Base-by-base conservation (phyloP, 192 early-diverging fungal species). In the Gonapodya prolifera region DNA sequence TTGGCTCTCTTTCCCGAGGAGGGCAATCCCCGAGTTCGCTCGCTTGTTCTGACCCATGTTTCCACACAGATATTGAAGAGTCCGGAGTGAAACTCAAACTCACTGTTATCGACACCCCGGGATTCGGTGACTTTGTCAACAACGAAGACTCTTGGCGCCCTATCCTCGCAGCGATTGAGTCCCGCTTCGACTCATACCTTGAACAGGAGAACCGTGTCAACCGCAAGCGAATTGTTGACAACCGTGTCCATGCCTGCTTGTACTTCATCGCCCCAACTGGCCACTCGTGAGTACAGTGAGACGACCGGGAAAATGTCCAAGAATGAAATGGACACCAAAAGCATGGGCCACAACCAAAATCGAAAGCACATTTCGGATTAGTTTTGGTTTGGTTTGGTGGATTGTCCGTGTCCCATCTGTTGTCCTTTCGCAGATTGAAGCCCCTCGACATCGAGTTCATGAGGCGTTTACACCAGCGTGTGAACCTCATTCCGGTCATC, bases 241-340 rank as follows among this genome's bases (percentile, higher is more conserved):
- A 97, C 88, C 91, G 97, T 70, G 96, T 99, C 32, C 95, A 99
- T 86, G 94, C 92, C 78, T 99, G 97, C 84, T 84, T 99, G 78
- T 99, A 99, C 86, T 99, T 99, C 83, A 97, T 99, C 85, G 94
- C 91, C 70, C 96, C 97, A 69, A 96, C 95, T 76, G 97, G 97
- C 35, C 96, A 98, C 87, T 97, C 93, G 93, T 90, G 79, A 81
- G 45, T 61, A 61, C 23, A 16, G 45, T 61, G n/a, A n/a, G n/a
- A n/a, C n/a, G n/a, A n/a, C n/a, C n/a, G n/a, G n/a, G n/a, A n/a
- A n/a, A n/a, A n/a, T n/a, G n/a, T n/a, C n/a, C n/a, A n/a, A n/a
- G n/a, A n/a, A n/a, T n/a, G n/a, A 61, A 61, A 61, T 8, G 23
- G 8, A 23, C 45, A 23, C 45, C 8, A 23, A 61, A 23, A 23